Base-by-base conservation (phyloP, 2,329 filamentous ascomycete species). In the Teratosphaeria viscida region DNA sequence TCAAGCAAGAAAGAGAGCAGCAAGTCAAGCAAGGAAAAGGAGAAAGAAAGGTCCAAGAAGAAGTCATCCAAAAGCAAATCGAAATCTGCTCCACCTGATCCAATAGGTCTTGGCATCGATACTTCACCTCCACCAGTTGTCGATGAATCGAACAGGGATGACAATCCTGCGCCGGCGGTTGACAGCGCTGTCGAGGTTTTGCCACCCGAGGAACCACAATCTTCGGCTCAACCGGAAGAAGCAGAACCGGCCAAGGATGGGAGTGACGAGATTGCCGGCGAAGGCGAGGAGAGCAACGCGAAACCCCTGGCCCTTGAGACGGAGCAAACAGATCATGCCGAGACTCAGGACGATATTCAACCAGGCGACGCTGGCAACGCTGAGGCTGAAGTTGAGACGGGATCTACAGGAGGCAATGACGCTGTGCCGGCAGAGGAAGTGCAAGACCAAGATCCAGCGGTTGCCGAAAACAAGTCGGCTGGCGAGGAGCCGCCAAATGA, bases 41-140 rank as follows among this genome's bases (percentile, higher is more conserved):
- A n/a, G 27, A 52, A 56, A 49, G 53, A 39, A 59, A 62, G 53
- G 35, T 43, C 23, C 12, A 43, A 29, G 54, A 60, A 52, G 62
- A 61, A 34, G 32, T 56, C 47, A 12, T 32, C 56, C 16, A 60
- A 60, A 19, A 23, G 43, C 43, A 49, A 49, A 49, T 19, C 43
- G 43, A 49, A 49, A 49, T 2, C 43, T 23, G 43, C 43, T 49
- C 43, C 43, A 23, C 5, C n/a, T n/a, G 43, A 19, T 7, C 43
- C 43, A 4, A 19, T 49, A 8, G 43, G 43, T 23, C 43, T 49
- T 49, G 43, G 27, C 12, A 54, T 54, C 14, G 53, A 34, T n/a
- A 37, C 54, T 19, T 19, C 54, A 8, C 54, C 54, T 5, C 32
- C 54, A 37, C 54, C 54, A 19, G 7, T 34, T 3, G 12, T 14